Evolutionary conservation across 495 filamentous ascomycete genomes (phyloP).

Genomic region (Podospora conica): DNA sequence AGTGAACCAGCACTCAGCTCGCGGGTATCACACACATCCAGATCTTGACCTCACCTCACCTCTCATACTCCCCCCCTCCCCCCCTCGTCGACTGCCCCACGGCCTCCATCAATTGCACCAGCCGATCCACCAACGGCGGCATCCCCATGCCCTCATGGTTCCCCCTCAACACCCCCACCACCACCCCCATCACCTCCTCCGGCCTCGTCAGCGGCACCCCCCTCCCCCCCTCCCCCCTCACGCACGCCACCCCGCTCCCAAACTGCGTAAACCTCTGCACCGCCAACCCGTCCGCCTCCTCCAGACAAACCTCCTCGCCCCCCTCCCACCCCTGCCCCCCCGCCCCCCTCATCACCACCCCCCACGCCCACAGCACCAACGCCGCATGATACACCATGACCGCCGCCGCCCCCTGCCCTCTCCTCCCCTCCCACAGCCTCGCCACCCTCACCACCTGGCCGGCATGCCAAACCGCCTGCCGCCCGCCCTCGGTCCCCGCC

Average conservation of each 20-base stretch:
- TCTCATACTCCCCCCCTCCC: not conserved
- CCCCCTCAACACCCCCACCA: constrained; percentile 1
- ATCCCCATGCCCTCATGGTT: constrained; percentile 8
- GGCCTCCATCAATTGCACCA: constrained; percentile 9
- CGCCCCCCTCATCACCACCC: not conserved
- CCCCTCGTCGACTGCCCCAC: constrained; percentile 1
- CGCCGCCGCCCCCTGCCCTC: not conserved
- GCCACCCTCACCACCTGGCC: constrained; percentile 50
- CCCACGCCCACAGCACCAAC: constrained; percentile 12
- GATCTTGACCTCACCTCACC: too few species aligned
- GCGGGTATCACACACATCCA: not conserved
- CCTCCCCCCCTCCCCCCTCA: not conserved
- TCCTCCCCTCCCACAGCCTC: constrained; percentile 8
- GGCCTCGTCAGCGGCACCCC: not conserved
- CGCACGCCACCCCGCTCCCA: constrained; percentile 1
- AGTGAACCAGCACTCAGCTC: not conserved
- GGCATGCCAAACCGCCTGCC: constrained; percentile 51
- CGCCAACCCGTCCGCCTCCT: constrained; percentile 8
- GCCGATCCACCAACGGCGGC: constrained; percentile 9
- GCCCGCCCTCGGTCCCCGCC: constrained; percentile 39
- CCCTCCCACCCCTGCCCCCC: not conserved
- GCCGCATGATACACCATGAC: constrained; percentile 7
- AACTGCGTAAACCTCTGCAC: constrained; percentile 8
- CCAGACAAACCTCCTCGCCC: constrained; percentile 2
- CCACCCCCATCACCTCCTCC: constrained; percentile 4